Evolutionary conservation across 2,329 filamentous ascomycete species (phyloP), one percentile per base, ranked within the genome.

Genomic region (Graphium sp.): DNA sequence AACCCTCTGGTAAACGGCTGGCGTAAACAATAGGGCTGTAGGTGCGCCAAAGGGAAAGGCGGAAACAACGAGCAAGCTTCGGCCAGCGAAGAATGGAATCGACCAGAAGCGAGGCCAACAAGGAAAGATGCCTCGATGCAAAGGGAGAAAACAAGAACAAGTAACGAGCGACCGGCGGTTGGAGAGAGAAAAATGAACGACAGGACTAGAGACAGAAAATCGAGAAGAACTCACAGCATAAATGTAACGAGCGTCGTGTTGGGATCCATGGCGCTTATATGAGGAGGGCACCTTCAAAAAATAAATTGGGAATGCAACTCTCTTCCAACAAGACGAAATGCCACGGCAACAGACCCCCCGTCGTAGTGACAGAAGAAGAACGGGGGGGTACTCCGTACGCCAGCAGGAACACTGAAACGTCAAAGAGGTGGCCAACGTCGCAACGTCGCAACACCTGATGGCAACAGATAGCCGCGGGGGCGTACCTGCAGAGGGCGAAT

Each of bases 211-310:
- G n/a, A 24, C 14, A 31, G 34, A 28, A 18, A 32, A 31, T 33
- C 25, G 23, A 28, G 39, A 39, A 35, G 41, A n/a, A 66, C 62
- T 59, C 52, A 68, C 64, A 69, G 47, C 35, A 40, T 39, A 11
- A 40, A 40, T 6, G 38, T 40, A 26, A 40, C 35, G 18, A 40
- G 38, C 11, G 38, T 39, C 21, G 38, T 72, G 20, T 51, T 53
- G 27, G 58, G 58, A 43, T 62, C 58, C 58, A 62, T 60, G 41
- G 31, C 29, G 26, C 14, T 18, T 18, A 12, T 24, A 22, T 11
- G 20, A 15, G n/a, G n/a, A n/a, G n/a, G n/a, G n/a, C n/a, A n/a
- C n/a, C n/a, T n/a, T n/a, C n/a, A n/a, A n/a, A n/a, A n/a, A n/a
- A n/a, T n/a, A n/a, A n/a, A n/a, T n/a, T n/a, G n/a, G n/a, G n/a